Evolutionary conservation across 495 filamentous ascomycete genomes (phyloP).

Genomic region (Podospora sp.): DNA sequence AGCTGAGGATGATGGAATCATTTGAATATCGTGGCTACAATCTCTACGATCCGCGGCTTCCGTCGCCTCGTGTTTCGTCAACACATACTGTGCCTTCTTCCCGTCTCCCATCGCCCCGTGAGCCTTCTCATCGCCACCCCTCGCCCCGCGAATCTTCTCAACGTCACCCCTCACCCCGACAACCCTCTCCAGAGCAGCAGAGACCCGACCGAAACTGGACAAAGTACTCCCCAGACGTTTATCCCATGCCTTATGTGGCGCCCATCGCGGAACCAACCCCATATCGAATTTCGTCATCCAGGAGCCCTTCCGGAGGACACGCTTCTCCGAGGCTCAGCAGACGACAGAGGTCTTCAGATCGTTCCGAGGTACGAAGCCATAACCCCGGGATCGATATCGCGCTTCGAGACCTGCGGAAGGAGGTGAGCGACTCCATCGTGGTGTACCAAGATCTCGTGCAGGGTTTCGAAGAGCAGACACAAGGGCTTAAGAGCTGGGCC

Average conservation of each 20-base stretch:
- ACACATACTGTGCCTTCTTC: neutral
- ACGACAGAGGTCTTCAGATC: neutral
- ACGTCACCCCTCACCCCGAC: neutral
- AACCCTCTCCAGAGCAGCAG: neutral
- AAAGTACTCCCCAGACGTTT: neutral
- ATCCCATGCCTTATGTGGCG: neutral
- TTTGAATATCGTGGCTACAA: neutral
- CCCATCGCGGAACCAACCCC: neutral
- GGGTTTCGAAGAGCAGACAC: conserved; percentile 22
- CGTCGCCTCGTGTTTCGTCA: neutral
- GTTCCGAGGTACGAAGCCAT: neutral
- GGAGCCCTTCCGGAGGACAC: neutral
- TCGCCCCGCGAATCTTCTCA: neutral
- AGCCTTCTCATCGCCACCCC: neutral
- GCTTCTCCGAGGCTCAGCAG: neutral
- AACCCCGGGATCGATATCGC: conserved; percentile 24
- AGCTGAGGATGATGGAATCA: neutral
- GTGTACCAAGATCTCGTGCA: conserved; percentile 18
- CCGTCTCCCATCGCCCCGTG: neutral
- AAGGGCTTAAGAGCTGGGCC: conserved; percentile 21
- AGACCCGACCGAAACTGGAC: neutral
- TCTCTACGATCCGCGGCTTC: neutral
- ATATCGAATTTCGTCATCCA: neutral
- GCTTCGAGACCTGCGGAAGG: conserved; percentile 22
- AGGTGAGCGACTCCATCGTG: conserved; percentile 15